These are phyloP conservation scores for Saitozyma sp. DNA, from an alignment of 768 basidiomycete genomes.

Conservation along the genomic window DNA sequence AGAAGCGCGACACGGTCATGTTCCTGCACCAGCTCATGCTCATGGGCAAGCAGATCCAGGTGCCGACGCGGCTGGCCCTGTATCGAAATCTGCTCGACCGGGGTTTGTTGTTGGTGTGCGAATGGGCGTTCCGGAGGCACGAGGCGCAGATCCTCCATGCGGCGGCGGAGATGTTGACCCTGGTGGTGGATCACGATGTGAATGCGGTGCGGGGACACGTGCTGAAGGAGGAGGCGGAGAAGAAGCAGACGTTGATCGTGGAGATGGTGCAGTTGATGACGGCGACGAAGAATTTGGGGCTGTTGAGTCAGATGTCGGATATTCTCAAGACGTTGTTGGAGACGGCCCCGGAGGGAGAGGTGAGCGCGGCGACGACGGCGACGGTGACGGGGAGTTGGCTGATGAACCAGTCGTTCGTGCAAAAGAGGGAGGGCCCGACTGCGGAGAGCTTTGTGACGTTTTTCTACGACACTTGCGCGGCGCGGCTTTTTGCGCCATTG, in stretches of 20 bases:
- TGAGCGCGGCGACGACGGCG: constrained; percentile 7
- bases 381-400: background rate
- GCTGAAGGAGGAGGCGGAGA: constrained; percentile 66
- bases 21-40: constrained; percentile 88
- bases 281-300: constrained; percentile 75
- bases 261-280: constrained; percentile 75
- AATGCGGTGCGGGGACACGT: constrained; percentile 81
- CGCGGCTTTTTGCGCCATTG: constrained; percentile 71
- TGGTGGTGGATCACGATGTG: constrained; percentile 86
- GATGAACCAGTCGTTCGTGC: constrained; percentile 22
- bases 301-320: constrained; percentile 89
- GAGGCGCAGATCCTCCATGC: constrained; percentile 69
- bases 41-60: constrained; percentile 96
- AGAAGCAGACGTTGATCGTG: constrained; percentile 66
- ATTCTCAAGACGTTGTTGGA: constrained; percentile 80
- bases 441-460: constrained; percentile 89
- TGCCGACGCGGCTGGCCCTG: constrained; percentile 76
- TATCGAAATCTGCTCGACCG: constrained; percentile 85
- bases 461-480: constrained; percentile 77
- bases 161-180: constrained; percentile 79
- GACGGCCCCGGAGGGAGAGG: constrained; percentile 54
- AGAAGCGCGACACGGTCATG: constrained; percentile 70
- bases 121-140: constrained; percentile 79
- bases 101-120: constrained; percentile 84
- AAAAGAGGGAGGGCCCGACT: constrained; percentile 67